A percentile compares a stretch with the other conserved stretches of the same genome.
These are phyloP conservation scores for Cryptococcus neoformans DNA, from an alignment of 1,284 basidiomycete species.

Conservation along the genomic window DNA sequence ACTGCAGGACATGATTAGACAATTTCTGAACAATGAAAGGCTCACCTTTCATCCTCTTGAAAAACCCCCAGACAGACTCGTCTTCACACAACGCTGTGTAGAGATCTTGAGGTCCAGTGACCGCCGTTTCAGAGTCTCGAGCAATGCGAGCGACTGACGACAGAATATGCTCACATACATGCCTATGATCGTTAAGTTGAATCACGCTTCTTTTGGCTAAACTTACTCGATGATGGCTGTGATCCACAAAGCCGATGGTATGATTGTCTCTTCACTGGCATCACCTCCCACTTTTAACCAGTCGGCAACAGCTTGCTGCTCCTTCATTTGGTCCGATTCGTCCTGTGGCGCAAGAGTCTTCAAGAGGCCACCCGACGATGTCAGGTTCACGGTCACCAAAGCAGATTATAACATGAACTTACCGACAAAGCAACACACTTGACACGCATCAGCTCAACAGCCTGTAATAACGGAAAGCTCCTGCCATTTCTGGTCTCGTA, in stretches of 20 bases:
- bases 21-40: not conserved
- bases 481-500: constrained; percentile 23
- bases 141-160: constrained; percentile 77
- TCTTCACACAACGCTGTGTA: constrained; percentile 85
- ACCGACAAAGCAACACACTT: constrained; percentile 45
- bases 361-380: too few relatives aligned
- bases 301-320: constrained; percentile 14
- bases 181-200: constrained; percentile 53
- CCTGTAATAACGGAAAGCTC: constrained; percentile 35
- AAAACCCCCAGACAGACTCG: constrained; percentile 72
- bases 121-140: constrained; percentile 68
- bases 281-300: constrained; percentile 45
- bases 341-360: constrained; percentile 40
- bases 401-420: constrained; percentile 12
- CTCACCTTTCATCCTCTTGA: constrained; percentile 80
- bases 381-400: constrained; percentile 2
- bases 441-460: constrained; percentile 41
- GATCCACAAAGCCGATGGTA: constrained; percentile 79
- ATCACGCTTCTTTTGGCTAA: not conserved
- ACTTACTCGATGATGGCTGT: constrained; percentile 89
- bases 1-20: constrained; percentile 14
- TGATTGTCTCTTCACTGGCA: constrained; percentile 50
- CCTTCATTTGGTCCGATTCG: constrained; percentile 9
- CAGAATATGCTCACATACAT: constrained; percentile 59
- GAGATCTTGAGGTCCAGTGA: constrained; percentile 71